Base-by-base conservation (phyloP, 148 eudicot genomes). In the Amaranthus hypochondriacus region DNA sequence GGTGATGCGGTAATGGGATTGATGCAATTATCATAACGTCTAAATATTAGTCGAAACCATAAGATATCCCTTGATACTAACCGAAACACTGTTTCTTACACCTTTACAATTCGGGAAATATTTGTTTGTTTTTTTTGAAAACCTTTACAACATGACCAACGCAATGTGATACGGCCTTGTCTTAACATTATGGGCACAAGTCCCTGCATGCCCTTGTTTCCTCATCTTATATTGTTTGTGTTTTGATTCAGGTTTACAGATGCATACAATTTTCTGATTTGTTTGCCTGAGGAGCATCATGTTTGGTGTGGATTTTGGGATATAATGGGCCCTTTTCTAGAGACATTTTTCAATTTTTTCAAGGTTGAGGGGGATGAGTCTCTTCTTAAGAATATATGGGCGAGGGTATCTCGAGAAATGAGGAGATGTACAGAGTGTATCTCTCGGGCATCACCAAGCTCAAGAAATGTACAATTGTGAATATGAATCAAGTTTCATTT, bases 271-370 rank as follows among this genome's bases (percentile, higher is more conserved):
- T 89, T 86, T 56, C 74, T 95, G 85, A 87, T 85, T 62, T 71
- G 76, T 79, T 74, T 83, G 73, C 89, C 98, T 5, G 79, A 69
- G 58, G 86, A 83, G 47, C 74, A 79, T 72, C 98, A 95, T 80
- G 82, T 90, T 47, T 95, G 98, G 98, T 95, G 98, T 76, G 84
- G 89, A 66, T 83, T 62, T 73, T 83, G 92, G 92, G 97, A 88
- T 71, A 71, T 92, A 64, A 95, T 95, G 93, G 88, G 88, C 42
- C 98, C 98, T 14, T 90, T 95, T 77, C 69, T 95, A 15, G 98
- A 95, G 87, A 92, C 98, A 55, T 95, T 89, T 72, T 95, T 84
- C 77, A 94, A 95, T 80, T 95, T 84, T 75, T 88, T 79, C 55
- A 87, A 90, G 72, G 92, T 89, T 76, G 87, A 82, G 49, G 73